phyloP scores from a whole-genome alignment of 179 eudicot species.

The Actinidia chinensis region DNA sequence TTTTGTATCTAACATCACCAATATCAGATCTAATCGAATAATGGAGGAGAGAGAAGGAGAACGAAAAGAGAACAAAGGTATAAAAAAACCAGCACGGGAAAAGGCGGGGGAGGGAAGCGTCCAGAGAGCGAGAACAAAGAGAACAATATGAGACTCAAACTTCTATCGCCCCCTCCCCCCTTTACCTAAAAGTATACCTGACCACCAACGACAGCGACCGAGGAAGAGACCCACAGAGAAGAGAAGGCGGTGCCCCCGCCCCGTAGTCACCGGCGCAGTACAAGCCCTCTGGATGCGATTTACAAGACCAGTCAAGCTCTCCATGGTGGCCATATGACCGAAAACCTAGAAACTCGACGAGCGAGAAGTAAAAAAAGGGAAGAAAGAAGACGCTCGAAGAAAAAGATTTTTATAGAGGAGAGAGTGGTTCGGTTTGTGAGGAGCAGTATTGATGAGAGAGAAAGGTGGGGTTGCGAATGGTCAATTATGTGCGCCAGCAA shows the following conservation, averaged over 20 bases:
- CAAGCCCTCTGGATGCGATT: slow-evolving; percentile 85
- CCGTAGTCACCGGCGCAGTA: slow-evolving; percentile 83
- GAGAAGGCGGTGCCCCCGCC: slow-evolving; percentile 57
- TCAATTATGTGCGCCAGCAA: too few species aligned
- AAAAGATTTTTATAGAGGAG: background rate
- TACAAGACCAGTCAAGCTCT: slow-evolving; percentile 79
- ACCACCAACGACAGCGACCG: slow-evolving; percentile 96
- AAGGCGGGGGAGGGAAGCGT: too few species aligned
- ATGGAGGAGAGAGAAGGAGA: too few species aligned
- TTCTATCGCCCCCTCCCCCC: too few species aligned
- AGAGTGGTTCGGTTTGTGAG: background rate
- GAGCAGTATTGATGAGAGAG: background rate
- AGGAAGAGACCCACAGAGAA: slow-evolving; percentile 93
- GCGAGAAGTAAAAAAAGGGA: slow-evolving; percentile 4
- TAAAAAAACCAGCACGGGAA: too few species aligned
- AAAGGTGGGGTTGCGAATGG: background rate
- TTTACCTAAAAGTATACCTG: slow-evolving; percentile 62
- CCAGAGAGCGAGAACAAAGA: too few species aligned
- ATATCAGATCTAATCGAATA: too few species aligned
- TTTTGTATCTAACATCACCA: too few species aligned
- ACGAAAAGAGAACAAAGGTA: too few species aligned
- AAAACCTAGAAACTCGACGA: background rate
- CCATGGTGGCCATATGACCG: slow-evolving; percentile 69
- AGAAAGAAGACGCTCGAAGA: background rate
- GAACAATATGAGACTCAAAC: too few species aligned